Evolutionary conservation across 768 basidiomycete species (phyloP).

Genomic region (Infundibulicybe gibba): DNA sequence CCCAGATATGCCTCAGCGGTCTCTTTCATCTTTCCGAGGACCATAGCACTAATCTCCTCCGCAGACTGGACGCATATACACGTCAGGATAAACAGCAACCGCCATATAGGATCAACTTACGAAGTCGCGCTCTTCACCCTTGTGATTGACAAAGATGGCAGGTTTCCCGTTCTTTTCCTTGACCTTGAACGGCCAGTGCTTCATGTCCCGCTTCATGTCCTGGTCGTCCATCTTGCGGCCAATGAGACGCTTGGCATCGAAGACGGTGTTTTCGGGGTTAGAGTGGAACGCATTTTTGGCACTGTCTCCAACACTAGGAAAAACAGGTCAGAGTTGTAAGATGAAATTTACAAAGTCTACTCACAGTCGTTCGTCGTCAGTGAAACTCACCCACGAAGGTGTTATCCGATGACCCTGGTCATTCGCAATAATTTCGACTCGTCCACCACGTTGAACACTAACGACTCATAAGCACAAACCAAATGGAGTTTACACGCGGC

Average conservation of each 20-base stretch:
- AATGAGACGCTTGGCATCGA: constrained; percentile 95
- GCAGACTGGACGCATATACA: constrained; percentile 55
- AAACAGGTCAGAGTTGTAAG: constrained; percentile 12
- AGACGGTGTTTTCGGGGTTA: constrained; percentile 92
- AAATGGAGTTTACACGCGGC: background rate
- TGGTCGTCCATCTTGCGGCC: constrained; percentile 81
- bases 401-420: constrained; percentile 90
- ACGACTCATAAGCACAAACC: background rate
- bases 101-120: constrained; percentile 41
- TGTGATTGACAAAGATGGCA: constrained; percentile 71
- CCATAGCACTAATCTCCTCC: constrained; percentile 95
- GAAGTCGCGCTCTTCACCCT: constrained; percentile 77
- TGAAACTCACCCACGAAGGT: constrained; percentile 82
- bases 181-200: constrained; percentile 90
- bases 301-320: constrained; percentile 76
- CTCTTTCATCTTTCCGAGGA: constrained; percentile 98
- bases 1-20: constrained; percentile 98
- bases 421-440: constrained; percentile 88
- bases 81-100: background rate
- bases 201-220: constrained; percentile 79
- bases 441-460: constrained; percentile 82
- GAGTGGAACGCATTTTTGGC: constrained; percentile 96
- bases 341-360: constrained; percentile 10
- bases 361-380: constrained; percentile 74
- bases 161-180: constrained; percentile 81